Evolutionary conservation across 306 rosid species (phyloP), one percentile per base, ranked within the genome.

Genomic region (Cyamopsis tetragonoloba): DNA sequence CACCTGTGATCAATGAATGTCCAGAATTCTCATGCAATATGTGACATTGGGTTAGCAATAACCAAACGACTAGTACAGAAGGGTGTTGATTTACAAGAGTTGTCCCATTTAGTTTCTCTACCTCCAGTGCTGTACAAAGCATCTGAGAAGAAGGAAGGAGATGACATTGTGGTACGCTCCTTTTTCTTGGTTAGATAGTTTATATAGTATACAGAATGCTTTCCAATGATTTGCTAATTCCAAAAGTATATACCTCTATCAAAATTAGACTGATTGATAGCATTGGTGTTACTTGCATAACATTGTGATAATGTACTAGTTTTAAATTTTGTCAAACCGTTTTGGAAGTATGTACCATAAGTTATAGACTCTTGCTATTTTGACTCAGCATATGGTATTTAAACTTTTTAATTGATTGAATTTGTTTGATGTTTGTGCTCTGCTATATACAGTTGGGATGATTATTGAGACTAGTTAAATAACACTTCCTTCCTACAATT

Each of bases 1-100:
- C 64, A n/a, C 66, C 13, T 74, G 18, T 68, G 55, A 64, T 70
- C 26, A 53, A 70, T 73, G 71, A 32, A 62, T 80, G 74, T 54
- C 59, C 96, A 95, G 99, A 90, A 79, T 69, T 90, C 96, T 44
- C 82, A 82, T 82, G 97, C 95, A 68, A 85, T 95, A 68, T 86
- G 92, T 82, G 97, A 95, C 82, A 90, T 95, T 61, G 99, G 96
- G 42, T 71, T 90, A 70, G 84, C 95, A 71, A 85, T 91, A 51
- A 82, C 85, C 47, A 88, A 90, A 76, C 82, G 81, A 62, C 38
- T 95, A 51, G 82, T 77, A 66, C 77, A 59, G 68, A 86, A 79
- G 85, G 96, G 83, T 68, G 80, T 68, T 77, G 86, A 85, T 79
- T 57, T 76, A 58, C 95, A 80, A 76, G 91, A 70, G 54, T 71